phyloP scores from a whole-genome alignment of 2,329 filamentous ascomycete species.

The Zasmidium citrigriseum region DNA sequence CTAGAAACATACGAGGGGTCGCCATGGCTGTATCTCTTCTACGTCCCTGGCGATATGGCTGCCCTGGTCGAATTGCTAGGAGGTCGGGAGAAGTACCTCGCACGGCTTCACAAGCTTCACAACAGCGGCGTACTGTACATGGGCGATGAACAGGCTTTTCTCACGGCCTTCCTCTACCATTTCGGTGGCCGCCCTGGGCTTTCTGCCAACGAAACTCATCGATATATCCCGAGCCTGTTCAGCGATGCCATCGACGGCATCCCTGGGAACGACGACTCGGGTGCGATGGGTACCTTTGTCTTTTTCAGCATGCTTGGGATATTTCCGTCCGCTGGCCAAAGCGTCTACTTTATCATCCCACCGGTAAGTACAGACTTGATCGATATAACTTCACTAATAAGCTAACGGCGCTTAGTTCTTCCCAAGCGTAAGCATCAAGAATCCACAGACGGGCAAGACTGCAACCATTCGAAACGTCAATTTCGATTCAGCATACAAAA shows the following conservation, averaged over 20 bases:
- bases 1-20: conserved; percentile 24
- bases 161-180: conserved; percentile 62
- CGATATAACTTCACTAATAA: too few species aligned
- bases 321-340: conserved; percentile 69
- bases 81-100: conserved; percentile 19
- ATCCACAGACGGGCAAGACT: conserved; percentile 56
- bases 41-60: conserved; percentile 23
- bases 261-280: conserved; percentile 71
- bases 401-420: too few species aligned
- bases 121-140: conserved; percentile 46
- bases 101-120: conserved; percentile 59
- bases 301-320: conserved; percentile 70
- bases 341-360: conserved; percentile 49
- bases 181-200: conserved; percentile 65
- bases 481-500: conserved; percentile 42
- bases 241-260: conserved; percentile 57
- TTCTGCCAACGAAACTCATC: conserved; percentile 59
- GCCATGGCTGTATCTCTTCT: conserved; percentile 25
- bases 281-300: conserved; percentile 71
- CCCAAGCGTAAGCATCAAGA: conserved; percentile 56
- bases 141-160: conserved; percentile 33
- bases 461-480: conserved; percentile 50
- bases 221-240: conserved; percentile 63
- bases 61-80: conserved; percentile 19
- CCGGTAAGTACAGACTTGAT: conserved; percentile 43